These are phyloP conservation scores for Melastoma malabathricum DNA, from an alignment of 345 rosid genomes.

Conservation along the genomic window DNA sequence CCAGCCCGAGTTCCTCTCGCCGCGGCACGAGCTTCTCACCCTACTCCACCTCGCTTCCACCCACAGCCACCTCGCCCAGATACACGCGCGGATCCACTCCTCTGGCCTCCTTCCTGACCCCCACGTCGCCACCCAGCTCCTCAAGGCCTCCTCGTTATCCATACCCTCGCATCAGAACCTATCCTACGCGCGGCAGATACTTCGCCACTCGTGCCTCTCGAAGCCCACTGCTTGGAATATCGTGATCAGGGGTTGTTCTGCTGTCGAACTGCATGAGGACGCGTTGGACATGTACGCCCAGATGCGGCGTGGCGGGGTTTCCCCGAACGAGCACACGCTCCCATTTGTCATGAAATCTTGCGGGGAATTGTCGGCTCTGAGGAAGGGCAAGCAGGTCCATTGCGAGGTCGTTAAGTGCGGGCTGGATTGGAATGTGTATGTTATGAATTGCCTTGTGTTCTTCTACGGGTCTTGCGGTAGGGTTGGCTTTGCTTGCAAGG, in stretches of 20 bases:
- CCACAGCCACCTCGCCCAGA: conserved; percentile 34
- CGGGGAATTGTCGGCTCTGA: conserved; percentile 26
- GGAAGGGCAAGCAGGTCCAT: conserved; percentile 57
- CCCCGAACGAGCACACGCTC: conserved; percentile 50
- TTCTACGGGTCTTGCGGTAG: conserved; percentile 59
- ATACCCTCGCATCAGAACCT: conserved; percentile 16
- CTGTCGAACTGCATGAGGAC: conserved; percentile 35
- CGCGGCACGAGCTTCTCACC: conserved; percentile 31
- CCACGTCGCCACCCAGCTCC: conserved; percentile 35
- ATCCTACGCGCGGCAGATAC: conserved; percentile 29
- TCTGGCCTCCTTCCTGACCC: conserved; percentile 36
- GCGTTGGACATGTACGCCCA: conserved; percentile 36
- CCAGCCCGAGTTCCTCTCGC: conserved; percentile 20
- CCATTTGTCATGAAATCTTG: conserved; percentile 70
- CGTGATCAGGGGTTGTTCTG: conserved; percentile 48
- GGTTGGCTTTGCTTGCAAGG: conserved; percentile 31
- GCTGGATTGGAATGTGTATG: conserved; percentile 50
- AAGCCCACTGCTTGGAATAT: conserved; percentile 49
- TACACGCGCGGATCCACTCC: conserved; percentile 47
- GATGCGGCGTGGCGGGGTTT: conserved; percentile 48
- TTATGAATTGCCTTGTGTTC: conserved; percentile 46
- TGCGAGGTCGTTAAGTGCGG: conserved; percentile 50
- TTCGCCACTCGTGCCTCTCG: conserved; percentile 24
- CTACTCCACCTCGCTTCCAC: conserved; percentile 46
- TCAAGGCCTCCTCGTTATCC: conserved; percentile 40